Evolutionary conservation across 225 moss, liverwort and hornwort species (phyloP).

Genomic region (Sphagnum tenellum): DNA sequence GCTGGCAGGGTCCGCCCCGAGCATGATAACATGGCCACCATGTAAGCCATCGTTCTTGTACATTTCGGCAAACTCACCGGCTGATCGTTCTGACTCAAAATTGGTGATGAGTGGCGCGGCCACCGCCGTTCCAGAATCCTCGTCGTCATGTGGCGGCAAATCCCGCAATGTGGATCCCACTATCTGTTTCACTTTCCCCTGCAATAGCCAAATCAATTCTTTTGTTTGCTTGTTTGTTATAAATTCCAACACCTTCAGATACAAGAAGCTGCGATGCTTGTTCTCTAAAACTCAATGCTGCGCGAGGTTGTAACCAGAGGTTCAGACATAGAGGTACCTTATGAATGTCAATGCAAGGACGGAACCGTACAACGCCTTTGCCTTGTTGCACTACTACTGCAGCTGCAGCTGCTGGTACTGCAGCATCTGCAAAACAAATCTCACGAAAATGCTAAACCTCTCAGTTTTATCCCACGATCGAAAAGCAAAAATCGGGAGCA

Average conservation of each 20-base stretch:
- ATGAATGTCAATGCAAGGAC: constrained; percentile 98
- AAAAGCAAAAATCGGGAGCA: too few species aligned
- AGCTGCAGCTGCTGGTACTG: constrained; percentile 10
- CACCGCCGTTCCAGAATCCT: constrained; percentile 17
- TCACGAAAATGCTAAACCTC: too few species aligned
- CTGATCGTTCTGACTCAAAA: constrained; percentile 78
- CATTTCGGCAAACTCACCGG: constrained; percentile 73
- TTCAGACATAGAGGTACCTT: constrained; percentile 31
- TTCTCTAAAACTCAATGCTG: not conserved
- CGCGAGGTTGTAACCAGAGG: not conserved
- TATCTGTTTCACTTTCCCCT: constrained; percentile 99
- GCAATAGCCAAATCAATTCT: not conserved
- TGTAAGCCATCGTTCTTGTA: constrained; percentile 64
- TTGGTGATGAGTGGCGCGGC: constrained; percentile 60
- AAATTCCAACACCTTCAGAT: too few species aligned
- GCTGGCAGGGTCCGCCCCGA: constrained; percentile 71
- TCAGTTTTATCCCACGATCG: too few species aligned
- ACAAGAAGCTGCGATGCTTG: too few species aligned
- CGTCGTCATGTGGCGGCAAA: constrained; percentile 27
- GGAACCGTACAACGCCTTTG: constrained; percentile 60
- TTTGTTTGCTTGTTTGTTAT: too few species aligned
- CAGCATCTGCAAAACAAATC: constrained; percentile 12
- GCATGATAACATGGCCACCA: constrained; percentile 93
- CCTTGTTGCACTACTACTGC: constrained; percentile 15
- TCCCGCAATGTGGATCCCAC: constrained; percentile 91